A percentile compares a stretch with the other conserved stretches of the same genome.
Conservation (phyloP, 1,284 basidiomycete species). For the Ceratobasidium papillatum region DNA sequence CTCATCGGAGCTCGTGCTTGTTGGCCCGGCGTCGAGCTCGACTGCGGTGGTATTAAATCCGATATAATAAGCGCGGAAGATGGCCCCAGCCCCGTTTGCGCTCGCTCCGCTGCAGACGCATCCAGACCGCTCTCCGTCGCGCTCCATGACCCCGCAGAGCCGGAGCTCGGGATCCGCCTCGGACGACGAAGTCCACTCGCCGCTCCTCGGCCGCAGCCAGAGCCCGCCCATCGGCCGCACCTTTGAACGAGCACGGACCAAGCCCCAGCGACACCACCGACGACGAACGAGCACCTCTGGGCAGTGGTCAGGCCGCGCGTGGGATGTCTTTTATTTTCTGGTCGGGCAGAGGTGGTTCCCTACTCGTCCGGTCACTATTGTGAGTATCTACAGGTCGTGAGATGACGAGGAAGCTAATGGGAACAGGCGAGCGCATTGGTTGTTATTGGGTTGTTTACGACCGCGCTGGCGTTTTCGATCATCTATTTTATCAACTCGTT, state of each 20-base stretch:
- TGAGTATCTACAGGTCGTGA: conserved; percentile 53
- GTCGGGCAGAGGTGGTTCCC: conserved; percentile 80
- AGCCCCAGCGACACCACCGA: conserved; percentile 19
- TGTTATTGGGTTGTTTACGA: conserved; percentile 67
- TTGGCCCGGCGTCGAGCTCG: not conserved
- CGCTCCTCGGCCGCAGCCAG: conserved; percentile 61
- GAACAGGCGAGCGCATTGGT: not conserved
- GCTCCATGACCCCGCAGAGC: conserved; percentile 35
- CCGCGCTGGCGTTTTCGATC: conserved; percentile 74
- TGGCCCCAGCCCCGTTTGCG: conserved; percentile 15
- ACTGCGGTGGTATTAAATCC: not conserved
- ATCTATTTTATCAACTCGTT: conserved; percentile 95
- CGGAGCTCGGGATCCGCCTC: conserved; percentile 32
- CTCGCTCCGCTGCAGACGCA: conserved; percentile 18
- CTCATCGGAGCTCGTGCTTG: not conserved
- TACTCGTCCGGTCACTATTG: conserved; percentile 80
- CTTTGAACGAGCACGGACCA: conserved; percentile 7
- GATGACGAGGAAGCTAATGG: conserved; percentile 55
- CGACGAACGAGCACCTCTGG: conserved; percentile 2
- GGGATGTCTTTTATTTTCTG: conserved; percentile 64
- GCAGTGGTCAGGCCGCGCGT: not conserved
- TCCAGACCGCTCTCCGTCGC: conserved; percentile 33
- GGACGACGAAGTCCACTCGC: conserved; percentile 78
- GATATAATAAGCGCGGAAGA: not conserved
- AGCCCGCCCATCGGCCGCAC: conserved; percentile 4